Evolutionary conservation across 495 filamentous ascomycete species (phyloP).

Genomic region (Aspergillus nanangensis): DNA sequence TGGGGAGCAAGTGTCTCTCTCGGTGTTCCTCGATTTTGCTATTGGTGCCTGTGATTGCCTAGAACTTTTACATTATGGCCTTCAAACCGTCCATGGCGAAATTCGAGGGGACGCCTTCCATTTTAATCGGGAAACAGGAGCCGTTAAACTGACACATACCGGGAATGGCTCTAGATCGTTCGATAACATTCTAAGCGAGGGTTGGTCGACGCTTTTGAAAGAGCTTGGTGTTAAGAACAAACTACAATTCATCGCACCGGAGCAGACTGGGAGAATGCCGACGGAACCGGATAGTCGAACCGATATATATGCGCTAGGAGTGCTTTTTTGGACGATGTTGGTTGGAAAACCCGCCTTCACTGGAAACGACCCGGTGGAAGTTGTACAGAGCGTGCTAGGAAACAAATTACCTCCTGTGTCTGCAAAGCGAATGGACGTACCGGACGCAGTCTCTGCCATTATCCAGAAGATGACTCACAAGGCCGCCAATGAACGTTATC

Average conservation of each 20-base stretch:
- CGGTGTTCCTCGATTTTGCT: constrained; percentile 80
- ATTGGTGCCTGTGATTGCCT: constrained; percentile 80
- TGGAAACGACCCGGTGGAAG: constrained; percentile 73
- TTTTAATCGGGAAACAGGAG: constrained; percentile 60
- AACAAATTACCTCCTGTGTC: constrained; percentile 71
- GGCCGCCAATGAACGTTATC: constrained; percentile 75
- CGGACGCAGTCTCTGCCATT: constrained; percentile 71
- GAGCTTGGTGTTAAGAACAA: constrained; percentile 81
- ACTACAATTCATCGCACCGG: constrained; percentile 81
- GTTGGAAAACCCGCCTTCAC: constrained; percentile 73
- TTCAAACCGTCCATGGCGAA: constrained; percentile 81
- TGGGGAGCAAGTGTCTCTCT: constrained; percentile 58
- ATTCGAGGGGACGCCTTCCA: constrained; percentile 86
- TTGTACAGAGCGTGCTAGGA: constrained; percentile 80
- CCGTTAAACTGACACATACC: constrained; percentile 76
- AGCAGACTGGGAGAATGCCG: constrained; percentile 87
- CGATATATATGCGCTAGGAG: constrained; percentile 83
- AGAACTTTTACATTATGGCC: constrained; percentile 80
- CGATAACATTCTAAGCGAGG: constrained; percentile 79
- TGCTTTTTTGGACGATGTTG: constrained; percentile 82
- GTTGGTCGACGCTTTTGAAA: constrained; percentile 75
- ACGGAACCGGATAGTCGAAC: constrained; percentile 85
- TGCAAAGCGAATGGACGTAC: constrained; percentile 69
- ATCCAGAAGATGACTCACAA: constrained; percentile 90
- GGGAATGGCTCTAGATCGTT: constrained; percentile 81